Evolutionary conservation across 805 yeast genomes (phyloP), one percentile per base, ranked within the genome.

Genomic region (Metschnikowia sp.): DNA sequence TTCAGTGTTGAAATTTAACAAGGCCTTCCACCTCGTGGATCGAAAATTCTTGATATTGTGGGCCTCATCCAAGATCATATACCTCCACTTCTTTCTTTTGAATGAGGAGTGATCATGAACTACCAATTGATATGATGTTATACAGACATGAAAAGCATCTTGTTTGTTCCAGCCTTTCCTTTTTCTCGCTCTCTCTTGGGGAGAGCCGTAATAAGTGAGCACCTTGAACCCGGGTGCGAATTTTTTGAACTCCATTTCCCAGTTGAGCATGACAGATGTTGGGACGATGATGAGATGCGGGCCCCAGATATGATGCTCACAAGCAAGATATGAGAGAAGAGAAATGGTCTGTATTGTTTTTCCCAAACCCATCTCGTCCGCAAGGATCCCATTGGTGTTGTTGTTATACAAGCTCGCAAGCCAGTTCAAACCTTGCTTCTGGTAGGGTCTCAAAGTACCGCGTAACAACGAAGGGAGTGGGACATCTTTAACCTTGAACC

Each of bases 231-330:
- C 99, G 0, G 99, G 99, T 0, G 97, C 97, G 74, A 94, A 94
- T 58, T 96, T 81, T 61, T 95, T 94, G 69, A 94, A 91, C 62
- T 94, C 99, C 97, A 95, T 92, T 65, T 94, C 99, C 99, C 99
- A 94, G 62, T 94, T 94, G 45, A 94, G 79, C 83, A 94, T 83
- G 8, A 94, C 99, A 12, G 97, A 88, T 0, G 99, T 94, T 4
- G 99, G 99, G 4, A 94, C 99, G 50, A 94, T 84, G 68, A 94
- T 91, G 45, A 94, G 72, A 71, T 94, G 99, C 0, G 99, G 99
- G 0, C 99, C 99, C 99, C 99, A 94, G 13, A 85, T 80, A 49
- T 88, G 86, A 60, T 91, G 91, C 58, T 86, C 96, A 58, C 97
- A 89, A 0, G 99, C 99, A 44, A 94, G 71, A 63, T 91, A 91